Evolutionary conservation across 1,284 basidiomycete species (phyloP), one percentile per base, ranked within the genome.

Genomic region (Trichosporon faecale): DNA sequence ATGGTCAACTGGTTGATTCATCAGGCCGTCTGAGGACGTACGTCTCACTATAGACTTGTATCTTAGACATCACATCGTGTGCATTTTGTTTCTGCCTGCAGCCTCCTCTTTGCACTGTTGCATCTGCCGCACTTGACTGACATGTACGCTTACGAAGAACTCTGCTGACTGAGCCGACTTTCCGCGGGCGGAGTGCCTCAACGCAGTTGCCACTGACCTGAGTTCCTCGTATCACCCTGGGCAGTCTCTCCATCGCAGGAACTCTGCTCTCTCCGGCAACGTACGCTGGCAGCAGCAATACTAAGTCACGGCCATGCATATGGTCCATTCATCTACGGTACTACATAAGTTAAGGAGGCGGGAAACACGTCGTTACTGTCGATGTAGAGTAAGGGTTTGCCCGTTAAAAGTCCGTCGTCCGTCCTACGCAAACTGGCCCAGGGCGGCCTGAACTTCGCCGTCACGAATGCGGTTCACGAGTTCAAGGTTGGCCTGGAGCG

Each of bases 41-140:
- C 52, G 57, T 61, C 57, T 61, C 57, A 61, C 33, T 16, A 61
- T 61, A 61, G 57, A 61, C 29, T 33, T 61, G 57, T 61, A 61
- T 61, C 57, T 61, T 61, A 61, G 57, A 61, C 57, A 61, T 61
- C 55, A 60, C n/a, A 61, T 61, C 27, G 57, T 33, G 57, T 61
- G 57, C 57, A 61, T 61, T 61, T 31, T 61, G 57, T 31, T 29
- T 61, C 57, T 31, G 72, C 72, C 75, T 31, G 72, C 74, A 57
- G 60, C 72, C 35, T 37, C 70, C 73, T 31, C 55, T 66, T n/a
- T 63, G 63, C 68, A 25, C 63, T 71, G 21, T 18, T 67, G 29
- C 68, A 44, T 7, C 18, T 44, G 40, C 2, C 40, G 2, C 16
- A 18, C 16, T 44, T 44, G 40, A 44, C 40, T 37, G 35, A 37